Evolutionary conservation across 2,329 filamentous ascomycete genomes (phyloP), one percentile per base, ranked within the genome.

Genomic region (Scedosporium minutisporum): DNA sequence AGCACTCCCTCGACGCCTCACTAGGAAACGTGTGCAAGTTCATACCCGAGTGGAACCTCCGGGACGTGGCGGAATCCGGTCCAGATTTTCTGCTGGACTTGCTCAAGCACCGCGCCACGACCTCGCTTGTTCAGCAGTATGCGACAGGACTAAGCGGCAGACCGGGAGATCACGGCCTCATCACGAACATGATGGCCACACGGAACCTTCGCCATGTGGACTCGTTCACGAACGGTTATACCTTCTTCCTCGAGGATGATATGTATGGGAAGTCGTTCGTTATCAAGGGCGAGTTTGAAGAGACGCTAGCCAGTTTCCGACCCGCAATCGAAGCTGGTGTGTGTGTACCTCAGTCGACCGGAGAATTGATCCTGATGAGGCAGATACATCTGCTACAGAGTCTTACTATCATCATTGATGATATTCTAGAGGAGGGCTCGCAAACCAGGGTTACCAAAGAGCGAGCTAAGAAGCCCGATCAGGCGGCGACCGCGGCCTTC

Each of bases 1-100:
- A 72, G 62, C 67, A 76, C 55, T 62, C 72, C 1, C 27, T 23
- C 2, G 77, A 80, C 60, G 27, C 29, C 2, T 71, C 73, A 0
- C 14, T 78, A 25, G 76, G 75, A 0, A 69, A 70, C n/a, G 67
- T 75, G 16, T 74, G 65, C 66, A 76, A 74, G n/a, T 55, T 79
- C 2, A 66, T 75, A 0, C 76, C 78, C 0, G 80, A 81, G 58
- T 75, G 72, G 71, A 80, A 81, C 63, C 62, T 81, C 1, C 70
- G 67, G 6, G 76, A 81, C 25, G 67, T 80, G 2, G 66, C 74
- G 3, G 66, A 69, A 0, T 68, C 73, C 0, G 68, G 66, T 1
- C 71, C 77, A 0, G 70, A 78, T n/a, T 71, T 63, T 2, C 62
- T 80, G 3, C 68, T 80, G 1, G 67, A 74, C 12, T 65, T 77